phyloP scores from a whole-genome alignment of 371 early-diverging fungal species.

The Sporodiniella umbellata region DNA sequence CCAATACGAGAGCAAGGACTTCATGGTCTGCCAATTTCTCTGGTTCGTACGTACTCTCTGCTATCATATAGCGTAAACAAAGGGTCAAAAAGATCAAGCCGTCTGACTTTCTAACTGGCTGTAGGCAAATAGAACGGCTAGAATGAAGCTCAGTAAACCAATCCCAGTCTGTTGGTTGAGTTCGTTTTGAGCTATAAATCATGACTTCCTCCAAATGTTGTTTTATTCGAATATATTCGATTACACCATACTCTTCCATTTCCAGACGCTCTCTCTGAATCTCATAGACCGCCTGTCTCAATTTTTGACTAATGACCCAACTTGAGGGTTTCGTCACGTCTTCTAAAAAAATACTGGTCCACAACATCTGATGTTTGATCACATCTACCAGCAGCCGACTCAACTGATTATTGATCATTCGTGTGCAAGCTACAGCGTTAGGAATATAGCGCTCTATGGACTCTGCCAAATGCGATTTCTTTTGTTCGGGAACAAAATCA shows the following conservation, averaged over 20 bases:
- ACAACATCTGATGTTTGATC: slow-evolving; percentile 39
- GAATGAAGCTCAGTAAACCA: slow-evolving; percentile 4
- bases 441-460: too few relatives aligned
- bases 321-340: slow-evolving; percentile 46
- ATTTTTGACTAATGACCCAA: slow-evolving; percentile 42
- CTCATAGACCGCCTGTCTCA: slow-evolving; percentile 49
- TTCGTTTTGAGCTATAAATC: slow-evolving; percentile 1
- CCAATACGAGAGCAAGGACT: slow-evolving; percentile 30
- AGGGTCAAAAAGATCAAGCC: slow-evolving; percentile 14
- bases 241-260: slow-evolving; percentile 17
- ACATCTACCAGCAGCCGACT: slow-evolving; percentile 49
- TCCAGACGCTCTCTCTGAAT: not conserved
- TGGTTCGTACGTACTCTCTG: slow-evolving; percentile 4
- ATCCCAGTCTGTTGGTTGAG: not conserved
- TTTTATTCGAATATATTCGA: slow-evolving; percentile 36
- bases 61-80: slow-evolving; percentile 34
- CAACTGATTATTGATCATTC: not conserved
- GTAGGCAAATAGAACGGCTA: not conserved
- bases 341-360: slow-evolving; percentile 55
- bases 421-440: too few relatives aligned
- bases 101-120: not conserved
- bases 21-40: slow-evolving; percentile 28
- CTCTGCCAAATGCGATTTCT: too few relatives aligned
- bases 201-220: slow-evolving; percentile 23
- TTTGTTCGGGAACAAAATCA: too few relatives aligned